Percentiles rank a stretch among this genome's conserved stretches.
phyloP scores from a whole-genome alignment of 192 early-diverging fungal genomes.

The Pilobolus umbonatus region DNA sequence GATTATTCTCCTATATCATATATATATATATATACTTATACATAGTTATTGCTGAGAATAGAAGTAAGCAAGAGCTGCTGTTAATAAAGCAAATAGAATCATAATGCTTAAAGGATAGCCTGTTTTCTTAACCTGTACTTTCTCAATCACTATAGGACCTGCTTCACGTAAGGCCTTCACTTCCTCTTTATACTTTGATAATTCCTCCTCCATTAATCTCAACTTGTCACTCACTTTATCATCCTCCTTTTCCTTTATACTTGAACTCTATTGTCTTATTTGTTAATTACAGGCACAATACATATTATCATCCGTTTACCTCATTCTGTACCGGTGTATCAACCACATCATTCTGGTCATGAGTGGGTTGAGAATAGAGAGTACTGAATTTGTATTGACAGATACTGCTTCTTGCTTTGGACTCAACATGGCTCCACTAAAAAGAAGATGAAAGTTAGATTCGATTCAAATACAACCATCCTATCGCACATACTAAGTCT shows the following conservation, averaged over 20 bases:
- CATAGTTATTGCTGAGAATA: too few relatives aligned
- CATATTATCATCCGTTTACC: neutral
- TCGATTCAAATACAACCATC: neutral
- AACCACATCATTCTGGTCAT: neutral
- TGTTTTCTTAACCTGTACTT: neutral
- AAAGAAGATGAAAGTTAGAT: neutral
- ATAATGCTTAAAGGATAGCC: neutral
- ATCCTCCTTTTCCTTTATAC: neutral
- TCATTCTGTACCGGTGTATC: neutral
- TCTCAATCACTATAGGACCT: neutral
- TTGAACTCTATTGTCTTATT: neutral
- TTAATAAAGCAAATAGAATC: neutral
- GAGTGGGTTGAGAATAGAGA: neutral
- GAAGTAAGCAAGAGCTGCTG: slow-evolving; percentile 3
- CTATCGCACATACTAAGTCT: slow-evolving; percentile 53
- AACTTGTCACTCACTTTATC: neutral
- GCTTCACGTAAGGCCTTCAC: neutral
- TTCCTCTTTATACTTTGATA: neutral
- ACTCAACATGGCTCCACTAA: slow-evolving; percentile 6
- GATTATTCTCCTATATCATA: too few relatives aligned
- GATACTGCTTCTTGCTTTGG: neutral
- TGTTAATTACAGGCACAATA: neutral
- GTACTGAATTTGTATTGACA: neutral
- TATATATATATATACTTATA: too few relatives aligned
- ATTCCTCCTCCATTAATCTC: neutral